Conservation (phyloP, 2,329 filamentous ascomycete species). For the Truncatella angustata region DNA sequence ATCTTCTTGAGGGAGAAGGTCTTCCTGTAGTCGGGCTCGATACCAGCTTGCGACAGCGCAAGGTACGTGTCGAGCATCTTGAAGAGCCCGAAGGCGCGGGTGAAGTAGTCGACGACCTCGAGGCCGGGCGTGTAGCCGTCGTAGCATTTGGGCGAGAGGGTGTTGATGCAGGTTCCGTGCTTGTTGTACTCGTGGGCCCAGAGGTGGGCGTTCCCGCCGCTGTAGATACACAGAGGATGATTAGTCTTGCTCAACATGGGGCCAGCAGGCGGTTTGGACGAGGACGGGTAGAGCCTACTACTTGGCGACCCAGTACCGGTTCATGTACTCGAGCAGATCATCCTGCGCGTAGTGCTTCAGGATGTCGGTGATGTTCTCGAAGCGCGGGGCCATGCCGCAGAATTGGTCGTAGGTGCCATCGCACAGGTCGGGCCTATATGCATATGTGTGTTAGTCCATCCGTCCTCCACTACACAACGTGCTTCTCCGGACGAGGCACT, state of each 20-base stretch:
- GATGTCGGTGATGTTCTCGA: conserved; percentile 41
- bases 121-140: conserved; percentile 40
- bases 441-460: neutral
- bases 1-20: conserved; percentile 44
- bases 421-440: conserved; percentile 40
- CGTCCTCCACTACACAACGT: neutral
- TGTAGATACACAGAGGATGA: too few species aligned
- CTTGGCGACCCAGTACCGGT: conserved; percentile 41
- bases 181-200: conserved; percentile 74
- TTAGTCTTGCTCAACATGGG: too few species aligned
- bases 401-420: conserved; percentile 42
- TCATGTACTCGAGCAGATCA: conserved; percentile 38
- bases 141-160: conserved; percentile 65
- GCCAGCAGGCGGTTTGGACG: too few species aligned
- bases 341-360: conserved; percentile 36
- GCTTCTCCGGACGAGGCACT: neutral
- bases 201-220: conserved; percentile 42
- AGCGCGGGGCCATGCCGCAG: conserved; percentile 40
- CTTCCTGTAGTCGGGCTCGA: conserved; percentile 31
- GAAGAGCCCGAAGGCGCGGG: conserved; percentile 40
- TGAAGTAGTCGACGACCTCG: conserved; percentile 45
- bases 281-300: conserved; percentile 22
- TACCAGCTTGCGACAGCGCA: conserved; percentile 35
- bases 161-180: conserved; percentile 71
- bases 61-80: conserved; percentile 40